Conservation (phyloP, 208 protist genomes). For the Strigomonas culicis region DNA sequence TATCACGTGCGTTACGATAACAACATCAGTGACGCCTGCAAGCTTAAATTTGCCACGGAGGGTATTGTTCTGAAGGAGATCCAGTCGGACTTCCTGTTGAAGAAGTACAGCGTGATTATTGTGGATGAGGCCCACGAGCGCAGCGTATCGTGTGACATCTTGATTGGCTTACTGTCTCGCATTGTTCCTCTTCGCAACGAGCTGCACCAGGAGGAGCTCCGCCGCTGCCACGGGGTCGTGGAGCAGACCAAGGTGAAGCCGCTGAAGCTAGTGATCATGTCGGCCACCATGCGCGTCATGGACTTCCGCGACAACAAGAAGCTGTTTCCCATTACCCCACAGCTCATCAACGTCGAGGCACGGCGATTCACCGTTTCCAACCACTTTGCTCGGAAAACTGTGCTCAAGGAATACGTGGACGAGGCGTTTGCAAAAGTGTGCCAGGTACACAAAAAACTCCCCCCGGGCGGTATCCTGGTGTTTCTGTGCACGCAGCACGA, state of each 20-base stretch:
- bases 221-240: conserved; percentile 39
- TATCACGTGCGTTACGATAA: conserved; percentile 99
- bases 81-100: conserved; percentile 94
- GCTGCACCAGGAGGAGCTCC: conserved; percentile 71
- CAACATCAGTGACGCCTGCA: conserved; percentile 88
- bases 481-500: conserved; percentile 97
- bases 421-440: conserved; percentile 93
- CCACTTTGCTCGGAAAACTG: conserved; percentile 95
- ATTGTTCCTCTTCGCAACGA: conserved; percentile 95
- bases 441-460: conserved; percentile 97
- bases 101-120: conserved; percentile 97
- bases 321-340: conserved; percentile 94
- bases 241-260: conserved; percentile 62
- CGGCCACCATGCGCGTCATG: conserved; percentile 89
- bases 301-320: conserved; percentile 93
- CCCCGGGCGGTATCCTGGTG: conserved; percentile 96
- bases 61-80: conserved; percentile 99
- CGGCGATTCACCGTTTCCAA: conserved; percentile 97
- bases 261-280: conserved; percentile 92
- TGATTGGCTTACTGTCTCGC: conserved; percentile 98
- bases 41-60: conserved; percentile 98
- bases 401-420: conserved; percentile 92
- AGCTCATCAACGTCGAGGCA: conserved; percentile 93
- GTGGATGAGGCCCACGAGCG: conserved; percentile 98
- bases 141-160: conserved; percentile 94